Evolutionary conservation across 257 asterid genomes (phyloP).

Genomic region (Nicotiana sylvestris): DNA sequence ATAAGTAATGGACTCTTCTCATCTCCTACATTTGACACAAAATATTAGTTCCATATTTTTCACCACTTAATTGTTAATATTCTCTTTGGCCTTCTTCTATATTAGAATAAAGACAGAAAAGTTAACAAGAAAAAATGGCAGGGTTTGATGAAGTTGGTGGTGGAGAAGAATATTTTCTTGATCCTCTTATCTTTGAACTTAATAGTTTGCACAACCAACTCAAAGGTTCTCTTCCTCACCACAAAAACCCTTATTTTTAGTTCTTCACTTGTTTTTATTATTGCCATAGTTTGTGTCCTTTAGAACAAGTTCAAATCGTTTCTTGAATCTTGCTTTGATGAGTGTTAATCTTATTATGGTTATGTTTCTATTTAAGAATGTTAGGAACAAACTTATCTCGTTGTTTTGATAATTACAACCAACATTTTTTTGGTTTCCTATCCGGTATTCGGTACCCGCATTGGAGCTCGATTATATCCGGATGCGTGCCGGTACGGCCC

Average conservation of each 20-base stretch:
- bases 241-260: neutral
- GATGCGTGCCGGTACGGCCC: no score
- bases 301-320: neutral
- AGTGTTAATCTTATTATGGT: no score
- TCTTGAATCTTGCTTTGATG: neutral
- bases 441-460: no score
- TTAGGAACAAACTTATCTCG: no score
- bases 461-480: no score
- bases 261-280: neutral
- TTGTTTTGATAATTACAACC: no score
- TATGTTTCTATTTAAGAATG: no score
- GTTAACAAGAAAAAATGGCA: conserved; percentile 27
- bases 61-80: conserved; percentile 23
- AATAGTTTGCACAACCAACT: conserved; percentile 66
- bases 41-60: neutral
- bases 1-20: conserved; percentile 35
- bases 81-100: neutral
- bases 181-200: conserved; percentile 74
- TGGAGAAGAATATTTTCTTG: conserved; percentile 43
- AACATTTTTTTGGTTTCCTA: no score
- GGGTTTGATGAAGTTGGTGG: conserved; percentile 34
- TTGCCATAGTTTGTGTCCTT: neutral
- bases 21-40: neutral
- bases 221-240: conserved; percentile 42
- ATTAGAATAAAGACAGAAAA: no score